Conservation (phyloP, 768 basidiomycete genomes). For the Agaricus blazei region DNA sequence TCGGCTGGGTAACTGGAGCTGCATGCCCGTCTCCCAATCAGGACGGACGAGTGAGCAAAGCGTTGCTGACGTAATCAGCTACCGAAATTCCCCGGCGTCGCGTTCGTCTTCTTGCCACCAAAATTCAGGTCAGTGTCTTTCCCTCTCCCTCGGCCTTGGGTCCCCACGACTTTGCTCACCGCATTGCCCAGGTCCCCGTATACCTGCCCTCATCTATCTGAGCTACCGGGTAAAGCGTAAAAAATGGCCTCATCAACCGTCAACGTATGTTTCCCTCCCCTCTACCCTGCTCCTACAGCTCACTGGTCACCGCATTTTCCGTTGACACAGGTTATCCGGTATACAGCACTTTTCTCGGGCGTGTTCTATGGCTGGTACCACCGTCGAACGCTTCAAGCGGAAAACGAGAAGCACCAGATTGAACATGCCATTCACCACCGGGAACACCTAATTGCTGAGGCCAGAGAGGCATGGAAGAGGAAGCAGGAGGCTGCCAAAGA, state of each 20-base stretch:
- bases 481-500: slow-evolving; percentile 54
- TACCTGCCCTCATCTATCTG: slow-evolving; percentile 22
- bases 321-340: slow-evolving; percentile 77
- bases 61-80: slow-evolving; percentile 32
- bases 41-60: background rate
- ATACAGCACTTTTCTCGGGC: slow-evolving; percentile 84
- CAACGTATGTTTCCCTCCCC: slow-evolving; percentile 48
- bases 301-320: slow-evolving; percentile 3
- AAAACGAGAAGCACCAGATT: slow-evolving; percentile 72
- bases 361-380: slow-evolving; percentile 91
- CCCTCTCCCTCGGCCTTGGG: background rate
- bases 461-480: slow-evolving; percentile 87
- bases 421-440: slow-evolving; percentile 69
- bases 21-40: background rate
- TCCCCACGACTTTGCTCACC: background rate
- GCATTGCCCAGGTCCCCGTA: slow-evolving; percentile 19
- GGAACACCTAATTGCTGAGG: slow-evolving; percentile 75
- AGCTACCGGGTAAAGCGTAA: slow-evolving; percentile 23
- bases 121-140: slow-evolving; percentile 27
- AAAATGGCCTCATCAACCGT: slow-evolving; percentile 71
- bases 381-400: slow-evolving; percentile 81
- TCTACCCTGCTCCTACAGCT: slow-evolving; percentile 6
- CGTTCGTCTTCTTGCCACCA: slow-evolving; percentile 20
- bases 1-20: too few species aligned
- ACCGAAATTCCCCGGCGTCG: slow-evolving; percentile 40